Conservation (phyloP, 2,329 filamentous ascomycete species). For the Trichoderma oligosporum region DNA sequence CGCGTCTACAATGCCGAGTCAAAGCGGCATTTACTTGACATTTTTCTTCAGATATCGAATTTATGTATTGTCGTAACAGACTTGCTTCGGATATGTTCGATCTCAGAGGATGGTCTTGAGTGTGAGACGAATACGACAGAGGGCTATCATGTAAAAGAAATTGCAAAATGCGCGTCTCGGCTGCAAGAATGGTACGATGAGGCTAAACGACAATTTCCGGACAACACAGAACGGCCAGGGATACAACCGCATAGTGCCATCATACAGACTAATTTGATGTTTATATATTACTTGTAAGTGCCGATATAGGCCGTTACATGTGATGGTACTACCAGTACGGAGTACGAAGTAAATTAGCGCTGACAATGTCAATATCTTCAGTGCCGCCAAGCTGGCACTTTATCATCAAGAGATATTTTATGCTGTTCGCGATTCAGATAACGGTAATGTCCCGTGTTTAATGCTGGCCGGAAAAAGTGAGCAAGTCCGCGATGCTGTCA, state of each 20-base stretch:
- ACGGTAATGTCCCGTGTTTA: not conserved
- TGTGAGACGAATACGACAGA: not conserved
- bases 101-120: constrained; percentile 9
- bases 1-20: constrained; percentile 11
- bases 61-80: constrained; percentile 8
- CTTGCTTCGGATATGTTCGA: not conserved
- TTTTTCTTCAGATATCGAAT: constrained; percentile 9
- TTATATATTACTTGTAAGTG: constrained; percentile 16
- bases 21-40: constrained; percentile 2
- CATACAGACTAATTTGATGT: constrained; percentile 16
- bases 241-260: constrained; percentile 11
- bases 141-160: not conserved
- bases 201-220: constrained; percentile 2
- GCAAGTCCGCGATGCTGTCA: constrained; percentile 10
- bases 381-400: constrained; percentile 7
- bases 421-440: constrained; percentile 1
- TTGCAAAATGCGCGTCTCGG: not conserved
- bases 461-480: constrained; percentile 7
- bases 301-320: not conserved
- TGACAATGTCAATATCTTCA: not conserved
- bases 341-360: not conserved
- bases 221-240: not conserved
- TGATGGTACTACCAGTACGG: not conserved
- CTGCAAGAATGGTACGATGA: constrained; percentile 8
- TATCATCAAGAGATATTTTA: constrained; percentile 13